phyloP scores from a whole-genome alignment of 495 filamentous ascomycete species.

The Xylaria telfairii region DNA sequence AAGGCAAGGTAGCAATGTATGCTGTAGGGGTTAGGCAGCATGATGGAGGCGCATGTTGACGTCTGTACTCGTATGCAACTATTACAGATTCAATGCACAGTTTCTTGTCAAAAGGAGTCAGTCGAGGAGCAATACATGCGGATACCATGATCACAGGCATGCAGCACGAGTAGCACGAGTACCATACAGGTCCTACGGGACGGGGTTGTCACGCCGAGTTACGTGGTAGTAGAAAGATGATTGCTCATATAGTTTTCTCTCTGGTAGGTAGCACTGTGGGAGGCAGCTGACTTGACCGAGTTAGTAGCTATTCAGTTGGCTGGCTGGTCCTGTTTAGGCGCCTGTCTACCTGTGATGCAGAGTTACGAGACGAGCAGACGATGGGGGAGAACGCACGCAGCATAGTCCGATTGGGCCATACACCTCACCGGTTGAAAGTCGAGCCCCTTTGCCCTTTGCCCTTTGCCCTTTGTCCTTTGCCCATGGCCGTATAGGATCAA shows the following conservation, averaged over 20 bases:
- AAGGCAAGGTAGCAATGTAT: background rate
- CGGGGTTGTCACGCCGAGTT: conserved; percentile 7
- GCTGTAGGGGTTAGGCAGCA: conserved; percentile 15
- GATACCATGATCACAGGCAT: background rate
- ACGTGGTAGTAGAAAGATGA: conserved; percentile 20
- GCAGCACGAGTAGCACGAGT: conserved; percentile 3
- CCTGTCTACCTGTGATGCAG: conserved; percentile 6
- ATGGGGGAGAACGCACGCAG: conserved; percentile 15
- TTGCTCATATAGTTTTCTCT: conserved; percentile 21
- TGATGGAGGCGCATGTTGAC: conserved; percentile 20
- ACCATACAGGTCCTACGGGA: background rate
- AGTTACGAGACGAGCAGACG: conserved; percentile 16
- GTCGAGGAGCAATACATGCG: background rate
- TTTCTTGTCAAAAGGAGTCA: conserved; percentile 16
- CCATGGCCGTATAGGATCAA: conserved; percentile 5
- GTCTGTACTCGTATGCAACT: conserved; percentile 23
- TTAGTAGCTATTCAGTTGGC: background rate
- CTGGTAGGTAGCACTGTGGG: conserved; percentile 24
- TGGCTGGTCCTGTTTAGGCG: background rate
- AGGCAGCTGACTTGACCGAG: conserved; percentile 20
- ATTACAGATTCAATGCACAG: conserved; percentile 7
- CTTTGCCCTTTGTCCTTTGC: no score
- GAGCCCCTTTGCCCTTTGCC: conserved; percentile 3
- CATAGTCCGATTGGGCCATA: conserved; percentile 22
- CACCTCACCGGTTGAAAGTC: conserved; percentile 23